Percentiles rank a stretch among this genome's conserved stretches.
Conservation (phyloP, 1,284 basidiomycete species). For the Sporisorium reilianum region DNA sequence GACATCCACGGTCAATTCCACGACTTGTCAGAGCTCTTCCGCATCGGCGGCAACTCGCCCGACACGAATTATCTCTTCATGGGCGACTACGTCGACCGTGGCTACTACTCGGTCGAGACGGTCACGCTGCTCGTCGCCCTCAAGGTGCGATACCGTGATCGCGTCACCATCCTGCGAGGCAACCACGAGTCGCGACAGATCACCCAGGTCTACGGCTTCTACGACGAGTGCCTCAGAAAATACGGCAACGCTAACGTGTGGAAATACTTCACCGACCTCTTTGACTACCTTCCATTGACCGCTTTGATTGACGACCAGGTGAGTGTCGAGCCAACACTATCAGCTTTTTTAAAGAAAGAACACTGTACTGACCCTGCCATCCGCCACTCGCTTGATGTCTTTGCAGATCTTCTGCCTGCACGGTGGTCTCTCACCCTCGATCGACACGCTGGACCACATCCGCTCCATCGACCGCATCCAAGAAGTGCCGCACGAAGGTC, state of each 20-base stretch:
- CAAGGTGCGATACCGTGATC: slow-evolving; percentile 97
- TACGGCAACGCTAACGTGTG: slow-evolving; percentile 99
- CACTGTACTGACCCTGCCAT: background rate
- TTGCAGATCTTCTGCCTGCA: slow-evolving; percentile 94
- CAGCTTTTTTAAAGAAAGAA: background rate
- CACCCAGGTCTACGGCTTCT: slow-evolving; percentile 99
- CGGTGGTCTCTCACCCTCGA: slow-evolving; percentile 97
- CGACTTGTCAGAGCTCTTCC: slow-evolving; percentile 98
- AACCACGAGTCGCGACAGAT: slow-evolving; percentile 99
- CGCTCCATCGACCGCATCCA: slow-evolving; percentile 98
- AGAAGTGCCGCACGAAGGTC: slow-evolving; percentile 98
- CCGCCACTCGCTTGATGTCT: background rate
- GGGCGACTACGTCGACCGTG: slow-evolving; percentile 99
- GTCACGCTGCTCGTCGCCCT: slow-evolving; percentile 97
- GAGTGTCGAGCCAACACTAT: slow-evolving; percentile 69
- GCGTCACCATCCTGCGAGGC: slow-evolving; percentile 96
- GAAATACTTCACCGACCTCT: slow-evolving; percentile 99
- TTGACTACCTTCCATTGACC: slow-evolving; percentile 96
- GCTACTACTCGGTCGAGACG: slow-evolving; percentile 99
- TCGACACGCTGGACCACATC: slow-evolving; percentile 99
- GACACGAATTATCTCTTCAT: slow-evolving; percentile 99
- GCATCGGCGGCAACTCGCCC: slow-evolving; percentile 98
- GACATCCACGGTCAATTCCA: slow-evolving; percentile 98
- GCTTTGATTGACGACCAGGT: slow-evolving; percentile 99
- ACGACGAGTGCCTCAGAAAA: slow-evolving; percentile 99